Evolutionary conservation across 2,329 filamentous ascomycete genomes (phyloP), one percentile per base, ranked within the genome.

Genomic region (Aspergillus sp.): DNA sequence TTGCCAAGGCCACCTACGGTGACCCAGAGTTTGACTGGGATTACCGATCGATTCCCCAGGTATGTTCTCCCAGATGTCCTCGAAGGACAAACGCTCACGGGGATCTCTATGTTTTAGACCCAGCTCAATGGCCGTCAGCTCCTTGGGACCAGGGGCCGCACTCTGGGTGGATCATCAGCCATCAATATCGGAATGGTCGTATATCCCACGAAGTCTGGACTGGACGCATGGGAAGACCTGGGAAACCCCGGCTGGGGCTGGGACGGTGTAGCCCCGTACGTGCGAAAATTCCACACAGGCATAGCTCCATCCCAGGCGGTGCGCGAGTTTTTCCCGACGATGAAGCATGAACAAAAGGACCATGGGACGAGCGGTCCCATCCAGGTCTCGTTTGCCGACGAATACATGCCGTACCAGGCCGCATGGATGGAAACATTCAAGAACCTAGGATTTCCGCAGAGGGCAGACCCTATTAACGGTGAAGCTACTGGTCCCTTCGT

Each of bases 141-240:
- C 11, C 49, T 63, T 2, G 74, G 77, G 32, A 72, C 73, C 23
- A 70, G 77, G 5, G 79, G 77, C 31, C 77, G 77, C 47, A 75
- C 79, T 0, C 68, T 82, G 0, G 79, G 79, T 4, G 80, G 79
- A 9, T 76, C 73, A 13, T 76, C 68, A 9, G 70, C 76, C 0
- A 54, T 80, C 25, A 80, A 80, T 55, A 73, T 77, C 31, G 66
- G 64, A 14, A 49, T 55, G 13, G 29, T 61, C 7, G 36, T 64
- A 13, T 61, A 61, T 20, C 62, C 62, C 3, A 50, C 53, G 4
- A 59, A 62, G n/a, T 60, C 64, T 0, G 76, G 77, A 36, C 77
- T 78, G 44, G 65, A 79, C 45, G 65, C 68, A 1, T 81, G 78
- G 78, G 69, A 69, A 32, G 62, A 63, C 2, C 59, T 81, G 1